A percentile compares a stretch with the other conserved stretches of the same genome.
phyloP scores from a whole-genome alignment of 176 grass and related monocot species.

The Pontederia crassipes region DNA sequence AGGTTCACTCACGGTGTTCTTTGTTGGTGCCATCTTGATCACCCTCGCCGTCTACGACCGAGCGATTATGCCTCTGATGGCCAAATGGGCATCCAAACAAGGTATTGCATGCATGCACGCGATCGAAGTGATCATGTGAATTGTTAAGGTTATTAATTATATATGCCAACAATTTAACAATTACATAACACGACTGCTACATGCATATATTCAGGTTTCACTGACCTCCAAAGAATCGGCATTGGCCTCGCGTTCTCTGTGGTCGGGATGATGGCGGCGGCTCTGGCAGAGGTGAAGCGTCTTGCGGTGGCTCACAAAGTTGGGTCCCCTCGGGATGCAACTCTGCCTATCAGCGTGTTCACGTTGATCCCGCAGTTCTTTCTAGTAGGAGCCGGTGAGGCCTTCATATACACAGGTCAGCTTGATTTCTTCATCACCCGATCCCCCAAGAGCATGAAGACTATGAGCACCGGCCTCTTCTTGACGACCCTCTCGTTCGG shows the following conservation, averaged over 20 bases:
- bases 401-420: constrained; percentile 82
- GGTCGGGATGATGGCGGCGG: constrained; percentile 45
- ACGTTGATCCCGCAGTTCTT: constrained; percentile 62
- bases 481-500: constrained; percentile 67
- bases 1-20: constrained; percentile 64
- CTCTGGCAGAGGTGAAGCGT: constrained; percentile 36
- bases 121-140: background rate
- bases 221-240: constrained; percentile 62
- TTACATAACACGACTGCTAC: background rate
- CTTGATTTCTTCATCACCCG: constrained; percentile 88
- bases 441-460: constrained; percentile 85
- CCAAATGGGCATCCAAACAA: constrained; percentile 25
- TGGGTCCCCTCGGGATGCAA: background rate
- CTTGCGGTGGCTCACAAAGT: constrained; percentile 21
- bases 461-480: constrained; percentile 77
- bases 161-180: background rate
- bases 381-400: constrained; percentile 69
- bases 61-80: constrained; percentile 50
- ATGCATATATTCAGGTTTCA: constrained; percentile 30
- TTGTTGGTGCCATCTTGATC: constrained; percentile 56
- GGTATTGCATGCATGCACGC: constrained; percentile 1
- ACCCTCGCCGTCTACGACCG: constrained; percentile 63
- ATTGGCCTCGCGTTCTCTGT: constrained; percentile 50
- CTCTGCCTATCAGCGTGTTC: constrained; percentile 63
- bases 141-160: background rate